Percentiles rank a stretch among this genome's conserved stretches.
Conservation (phyloP, 1,139 yeast genomes). For the Nakaseomyces sp. region DNA sequence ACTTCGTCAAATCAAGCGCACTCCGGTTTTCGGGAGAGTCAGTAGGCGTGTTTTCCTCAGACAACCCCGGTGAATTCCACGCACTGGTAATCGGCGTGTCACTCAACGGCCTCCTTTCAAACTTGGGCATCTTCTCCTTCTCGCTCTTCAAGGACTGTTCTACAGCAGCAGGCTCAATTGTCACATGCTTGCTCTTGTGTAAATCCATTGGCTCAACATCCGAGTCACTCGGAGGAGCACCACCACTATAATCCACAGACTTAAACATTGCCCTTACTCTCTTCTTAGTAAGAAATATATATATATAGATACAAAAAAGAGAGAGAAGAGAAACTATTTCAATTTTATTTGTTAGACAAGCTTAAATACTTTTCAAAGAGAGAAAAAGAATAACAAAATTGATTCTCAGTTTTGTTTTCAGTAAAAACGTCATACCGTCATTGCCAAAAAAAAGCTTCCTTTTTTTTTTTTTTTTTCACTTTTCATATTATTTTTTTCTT, state of each 20-base stretch:
- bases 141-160: background rate
- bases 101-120: conserved; percentile 59
- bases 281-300: background rate
- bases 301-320: background rate
- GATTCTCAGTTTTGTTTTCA: too few species aligned
- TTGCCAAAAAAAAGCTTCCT: too few species aligned
- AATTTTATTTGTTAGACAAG: too few species aligned
- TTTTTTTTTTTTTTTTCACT: background rate
- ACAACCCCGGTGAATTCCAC: conserved; percentile 41
- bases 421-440: too few species aligned
- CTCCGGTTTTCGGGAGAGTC: conserved; percentile 24
- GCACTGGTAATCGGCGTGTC: conserved; percentile 60
- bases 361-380: too few species aligned
- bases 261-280: conserved; percentile 15
- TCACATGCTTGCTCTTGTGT: conserved; percentile 8
- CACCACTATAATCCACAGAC: conserved; percentile 18
- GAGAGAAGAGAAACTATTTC: too few species aligned
- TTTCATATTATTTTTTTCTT: background rate
- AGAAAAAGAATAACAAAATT: too few species aligned
- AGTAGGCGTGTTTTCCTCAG: conserved; percentile 29
- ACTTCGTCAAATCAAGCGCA: conserved; percentile 3
- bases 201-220: conserved; percentile 21
- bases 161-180: conserved; percentile 4
- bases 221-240: conserved; percentile 37
- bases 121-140: conserved; percentile 20